These are phyloP conservation scores for Chaetomiaceae sp. DNA, from an alignment of 2,329 filamentous ascomycete genomes.

Conservation along the genomic window DNA sequence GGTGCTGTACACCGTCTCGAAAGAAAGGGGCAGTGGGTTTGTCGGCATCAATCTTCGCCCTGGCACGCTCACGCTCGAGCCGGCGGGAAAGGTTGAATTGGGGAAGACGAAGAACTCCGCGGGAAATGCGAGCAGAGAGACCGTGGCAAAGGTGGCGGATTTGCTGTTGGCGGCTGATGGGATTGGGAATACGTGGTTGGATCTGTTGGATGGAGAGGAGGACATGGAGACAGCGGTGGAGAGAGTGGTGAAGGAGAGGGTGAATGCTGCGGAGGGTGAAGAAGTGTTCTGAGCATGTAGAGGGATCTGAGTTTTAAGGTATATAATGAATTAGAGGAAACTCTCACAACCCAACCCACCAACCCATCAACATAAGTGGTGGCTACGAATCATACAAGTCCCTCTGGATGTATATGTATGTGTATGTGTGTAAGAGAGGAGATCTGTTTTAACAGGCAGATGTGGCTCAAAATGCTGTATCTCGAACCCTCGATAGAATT, in stretches of 20 bases:
- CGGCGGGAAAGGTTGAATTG: slow-evolving; percentile 44
- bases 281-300: slow-evolving; percentile 18
- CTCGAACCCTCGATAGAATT: too few species aligned
- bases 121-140: slow-evolving; percentile 49
- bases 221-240: slow-evolving; percentile 45
- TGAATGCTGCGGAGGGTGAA: slow-evolving; percentile 53
- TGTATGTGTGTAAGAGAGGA: too few species aligned
- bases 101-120: slow-evolving; percentile 40
- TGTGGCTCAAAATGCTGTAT: too few species aligned
- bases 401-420: too few species aligned
- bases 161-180: slow-evolving; percentile 49
- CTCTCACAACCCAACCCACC: too few species aligned
- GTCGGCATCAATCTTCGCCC: slow-evolving; percentile 53
- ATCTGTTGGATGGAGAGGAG: slow-evolving; percentile 52
- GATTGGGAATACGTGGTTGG: slow-evolving; percentile 49
- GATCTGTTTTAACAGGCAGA: too few species aligned
- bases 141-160: slow-evolving; percentile 56
- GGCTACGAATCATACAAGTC: too few species aligned
- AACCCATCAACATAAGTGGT: too few species aligned
- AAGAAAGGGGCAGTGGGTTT: slow-evolving; percentile 38
- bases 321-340: too few species aligned
- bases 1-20: slow-evolving; percentile 46
- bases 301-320: too few species aligned
- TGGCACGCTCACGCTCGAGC: slow-evolving; percentile 44
- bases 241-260: slow-evolving; percentile 44